Evolutionary conservation across 331 rosid species (phyloP).

Genomic region (Malus hybrid): DNA sequence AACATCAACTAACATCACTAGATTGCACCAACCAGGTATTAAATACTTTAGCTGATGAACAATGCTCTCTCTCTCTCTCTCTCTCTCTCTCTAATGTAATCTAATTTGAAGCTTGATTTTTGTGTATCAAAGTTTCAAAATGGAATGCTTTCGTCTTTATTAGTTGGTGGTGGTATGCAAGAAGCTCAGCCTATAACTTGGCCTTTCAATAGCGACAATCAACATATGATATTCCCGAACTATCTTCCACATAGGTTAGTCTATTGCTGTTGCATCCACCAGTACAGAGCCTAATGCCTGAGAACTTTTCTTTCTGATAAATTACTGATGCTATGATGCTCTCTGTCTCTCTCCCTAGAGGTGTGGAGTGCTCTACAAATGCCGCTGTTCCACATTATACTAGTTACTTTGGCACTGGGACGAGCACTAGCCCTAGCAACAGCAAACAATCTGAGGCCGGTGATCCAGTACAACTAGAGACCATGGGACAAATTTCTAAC

Average conservation of each 20-base stretch:
- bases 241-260: conserved; percentile 51
- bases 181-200: conserved; percentile 59
- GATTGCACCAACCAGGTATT: conserved; percentile 47
- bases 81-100: neutral
- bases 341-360: conserved; percentile 30
- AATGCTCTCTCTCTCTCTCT: neutral
- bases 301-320: neutral
- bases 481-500: conserved; percentile 25
- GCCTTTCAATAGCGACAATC: conserved; percentile 44
- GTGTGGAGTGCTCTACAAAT: conserved; percentile 42
- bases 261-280: neutral
- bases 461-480: conserved; percentile 33
- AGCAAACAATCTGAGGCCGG: conserved; percentile 36
- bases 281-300: neutral
- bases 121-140: conserved; percentile 41
- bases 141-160: conserved; percentile 44
- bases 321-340: neutral
- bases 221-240: conserved; percentile 40
- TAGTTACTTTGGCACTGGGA: conserved; percentile 26
- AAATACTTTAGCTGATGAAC: neutral
- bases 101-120: conserved; percentile 14
- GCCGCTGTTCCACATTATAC: conserved; percentile 41
- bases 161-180: conserved; percentile 49
- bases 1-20: conserved; percentile 43
- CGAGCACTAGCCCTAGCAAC: conserved; percentile 17